Evolutionary conservation across 2,329 filamentous ascomycete genomes (phyloP).

Genomic region (Huntiella bhutanensis): DNA sequence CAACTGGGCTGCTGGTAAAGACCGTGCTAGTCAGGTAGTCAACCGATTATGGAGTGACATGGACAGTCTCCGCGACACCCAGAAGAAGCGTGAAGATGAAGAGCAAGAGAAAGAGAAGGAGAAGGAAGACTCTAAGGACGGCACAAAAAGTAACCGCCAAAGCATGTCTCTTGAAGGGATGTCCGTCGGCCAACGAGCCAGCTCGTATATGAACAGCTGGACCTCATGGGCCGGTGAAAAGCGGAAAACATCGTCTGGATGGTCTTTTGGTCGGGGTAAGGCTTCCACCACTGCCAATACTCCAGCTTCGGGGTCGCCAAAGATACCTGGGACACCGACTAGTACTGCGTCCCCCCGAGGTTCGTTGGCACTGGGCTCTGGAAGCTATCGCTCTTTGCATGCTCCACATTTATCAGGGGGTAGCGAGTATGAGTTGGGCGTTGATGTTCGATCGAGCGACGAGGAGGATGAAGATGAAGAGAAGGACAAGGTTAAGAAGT

Average conservation of each 20-base stretch:
- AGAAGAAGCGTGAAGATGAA: constrained; percentile 25
- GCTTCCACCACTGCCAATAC: constrained; percentile 13
- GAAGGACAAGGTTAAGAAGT: too few relatives aligned
- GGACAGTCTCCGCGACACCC: constrained; percentile 38
- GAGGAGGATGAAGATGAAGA: constrained; percentile 3
- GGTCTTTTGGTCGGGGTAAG: constrained; percentile 24
- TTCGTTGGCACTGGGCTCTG: constrained; percentile 1
- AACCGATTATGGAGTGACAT: constrained; percentile 82
- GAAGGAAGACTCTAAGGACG: background rate
- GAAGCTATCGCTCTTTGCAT: constrained; percentile 7
- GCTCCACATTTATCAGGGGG: constrained; percentile 6
- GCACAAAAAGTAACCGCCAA: constrained; percentile 9
- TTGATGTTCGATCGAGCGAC: constrained; percentile 8
- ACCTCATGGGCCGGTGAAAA: constrained; percentile 54
- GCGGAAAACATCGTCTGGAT: constrained; percentile 33
- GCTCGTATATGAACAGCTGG: constrained; percentile 50
- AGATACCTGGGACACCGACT: constrained; percentile 18
- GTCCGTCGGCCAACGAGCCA: constrained; percentile 24
- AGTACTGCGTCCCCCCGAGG: constrained; percentile 4
- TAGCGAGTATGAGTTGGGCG: constrained; percentile 9
- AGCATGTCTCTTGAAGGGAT: constrained; percentile 1
- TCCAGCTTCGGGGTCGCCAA: constrained; percentile 17
- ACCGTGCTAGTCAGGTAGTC: constrained; percentile 73
- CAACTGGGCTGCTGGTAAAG: constrained; percentile 70
- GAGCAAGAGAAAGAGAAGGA: constrained; percentile 12